Evolutionary conservation across 768 basidiomycete species (phyloP).

Genomic region (Boletus coccyginus): DNA sequence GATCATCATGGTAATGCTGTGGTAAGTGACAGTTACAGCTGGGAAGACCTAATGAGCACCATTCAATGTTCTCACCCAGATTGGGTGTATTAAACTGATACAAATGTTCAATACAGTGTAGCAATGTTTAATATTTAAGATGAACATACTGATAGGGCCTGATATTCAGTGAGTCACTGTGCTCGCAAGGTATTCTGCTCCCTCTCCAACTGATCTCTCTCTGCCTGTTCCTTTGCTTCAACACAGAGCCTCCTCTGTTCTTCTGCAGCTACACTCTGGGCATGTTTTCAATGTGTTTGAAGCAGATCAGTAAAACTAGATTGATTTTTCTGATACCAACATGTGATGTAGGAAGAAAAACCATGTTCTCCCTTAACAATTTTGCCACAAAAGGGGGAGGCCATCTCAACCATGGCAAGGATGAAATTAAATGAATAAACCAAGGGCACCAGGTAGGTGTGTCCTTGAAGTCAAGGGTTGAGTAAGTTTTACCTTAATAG

Average conservation of each 20-base stretch:
- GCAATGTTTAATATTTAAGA: no score
- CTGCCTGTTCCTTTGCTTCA: not conserved
- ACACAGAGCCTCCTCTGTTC: not conserved
- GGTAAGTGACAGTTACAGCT: not conserved
- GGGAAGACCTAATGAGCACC: not conserved
- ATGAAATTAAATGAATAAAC: no score
- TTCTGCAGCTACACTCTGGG: not conserved
- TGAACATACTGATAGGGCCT: not conserved
- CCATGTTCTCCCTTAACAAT: constrained; percentile 1
- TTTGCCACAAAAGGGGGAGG: not conserved
- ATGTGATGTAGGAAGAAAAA: not conserved
- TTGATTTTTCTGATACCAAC: not conserved
- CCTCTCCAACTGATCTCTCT: not conserved
- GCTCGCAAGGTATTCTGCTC: not conserved
- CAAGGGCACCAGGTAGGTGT: no score
- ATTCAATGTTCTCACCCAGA: not conserved
- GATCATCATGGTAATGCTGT: not conserved
- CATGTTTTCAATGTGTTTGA: not conserved
- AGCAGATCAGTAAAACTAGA: not conserved
- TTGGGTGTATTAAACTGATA: not conserved
- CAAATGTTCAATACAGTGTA: no score
- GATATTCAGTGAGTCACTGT: not conserved
- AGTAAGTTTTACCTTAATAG: no score
- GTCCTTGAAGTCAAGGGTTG: no score
- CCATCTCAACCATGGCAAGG: no score